phyloP scores from a whole-genome alignment of 768 basidiomycete genomes.

The Strobilomyces confusus region DNA sequence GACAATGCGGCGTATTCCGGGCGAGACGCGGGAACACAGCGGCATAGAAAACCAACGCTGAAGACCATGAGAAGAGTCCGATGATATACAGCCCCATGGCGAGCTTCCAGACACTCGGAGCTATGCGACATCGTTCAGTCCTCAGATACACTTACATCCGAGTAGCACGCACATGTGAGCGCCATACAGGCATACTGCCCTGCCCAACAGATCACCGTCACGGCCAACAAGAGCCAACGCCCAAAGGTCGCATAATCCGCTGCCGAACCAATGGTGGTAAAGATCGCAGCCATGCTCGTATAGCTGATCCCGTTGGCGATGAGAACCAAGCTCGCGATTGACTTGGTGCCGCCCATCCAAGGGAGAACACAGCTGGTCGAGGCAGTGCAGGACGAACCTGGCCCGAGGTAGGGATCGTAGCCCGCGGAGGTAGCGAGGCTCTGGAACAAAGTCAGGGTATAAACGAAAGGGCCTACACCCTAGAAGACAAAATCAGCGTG shows the following conservation, averaged over 20 bases:
- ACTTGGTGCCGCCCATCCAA: slow-evolving; percentile 69
- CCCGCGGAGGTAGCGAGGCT: slow-evolving; percentile 67
- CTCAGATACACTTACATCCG: not conserved
- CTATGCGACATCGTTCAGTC: slow-evolving; percentile 31
- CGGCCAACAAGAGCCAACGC: slow-evolving; percentile 68
- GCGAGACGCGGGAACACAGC: slow-evolving; percentile 79
- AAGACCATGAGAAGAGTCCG: slow-evolving; percentile 74
- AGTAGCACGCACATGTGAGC: slow-evolving; percentile 51
- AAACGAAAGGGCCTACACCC: slow-evolving; percentile 73
- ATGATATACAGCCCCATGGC: slow-evolving; percentile 80
- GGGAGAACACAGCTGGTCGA: slow-evolving; percentile 77
- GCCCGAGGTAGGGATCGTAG: slow-evolving; percentile 64
- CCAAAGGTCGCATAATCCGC: slow-evolving; percentile 49
- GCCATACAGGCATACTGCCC: slow-evolving; percentile 76
- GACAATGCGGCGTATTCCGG: slow-evolving; percentile 65
- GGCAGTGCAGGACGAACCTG: slow-evolving; percentile 64
- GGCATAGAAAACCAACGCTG: slow-evolving; percentile 76
- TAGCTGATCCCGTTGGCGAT: slow-evolving; percentile 75
- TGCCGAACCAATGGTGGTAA: slow-evolving; percentile 66
- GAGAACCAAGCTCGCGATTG: slow-evolving; percentile 70
- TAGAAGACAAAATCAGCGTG: slow-evolving; percentile 21
- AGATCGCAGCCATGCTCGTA: slow-evolving; percentile 74
- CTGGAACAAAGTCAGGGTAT: slow-evolving; percentile 76
- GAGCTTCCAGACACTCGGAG: slow-evolving; percentile 61
- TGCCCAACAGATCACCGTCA: slow-evolving; percentile 76